Conservation (phyloP, 1,284 basidiomycete species). For the Pyrrhoderma noxium region DNA sequence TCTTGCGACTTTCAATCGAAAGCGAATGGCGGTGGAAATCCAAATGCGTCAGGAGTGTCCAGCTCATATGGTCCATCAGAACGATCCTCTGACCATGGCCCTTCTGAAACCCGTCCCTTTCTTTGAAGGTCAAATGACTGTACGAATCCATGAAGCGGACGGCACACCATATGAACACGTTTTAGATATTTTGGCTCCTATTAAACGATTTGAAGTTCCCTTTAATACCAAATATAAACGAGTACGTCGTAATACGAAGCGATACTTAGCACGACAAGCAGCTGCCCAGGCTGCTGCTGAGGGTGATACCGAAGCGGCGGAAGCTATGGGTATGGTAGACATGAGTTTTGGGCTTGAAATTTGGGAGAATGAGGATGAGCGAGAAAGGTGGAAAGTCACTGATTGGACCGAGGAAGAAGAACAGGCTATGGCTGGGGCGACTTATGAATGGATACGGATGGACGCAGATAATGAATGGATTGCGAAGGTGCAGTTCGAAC, state of each 20-base stretch:
- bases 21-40: conserved; percentile 97
- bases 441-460: conserved; percentile 99
- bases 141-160: conserved; percentile 98
- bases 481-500: conserved; percentile 84
- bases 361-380: conserved; percentile 93
- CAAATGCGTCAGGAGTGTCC: conserved; percentile 86
- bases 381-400: conserved; percentile 91
- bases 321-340: conserved; percentile 91
- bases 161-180: conserved; percentile 99
- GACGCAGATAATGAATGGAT: conserved; percentile 99
- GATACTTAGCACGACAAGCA: conserved; percentile 89
- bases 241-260: conserved; percentile 88
- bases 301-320: conserved; percentile 83
- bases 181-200: conserved; percentile 79
- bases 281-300: conserved; percentile 91
- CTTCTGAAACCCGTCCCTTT: conserved; percentile 77
- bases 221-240: conserved; percentile 99
- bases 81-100: conserved; percentile 59
- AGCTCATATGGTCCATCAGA: conserved; percentile 61
- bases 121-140: conserved; percentile 97
- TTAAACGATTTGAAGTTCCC: conserved; percentile 93
- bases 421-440: conserved; percentile 85
- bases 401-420: conserved; percentile 99
- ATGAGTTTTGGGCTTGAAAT: conserved; percentile 93
- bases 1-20: conserved; percentile 90